phyloP scores from a whole-genome alignment of 768 basidiomycete species.

The Neoboletus subvelutipes region DNA sequence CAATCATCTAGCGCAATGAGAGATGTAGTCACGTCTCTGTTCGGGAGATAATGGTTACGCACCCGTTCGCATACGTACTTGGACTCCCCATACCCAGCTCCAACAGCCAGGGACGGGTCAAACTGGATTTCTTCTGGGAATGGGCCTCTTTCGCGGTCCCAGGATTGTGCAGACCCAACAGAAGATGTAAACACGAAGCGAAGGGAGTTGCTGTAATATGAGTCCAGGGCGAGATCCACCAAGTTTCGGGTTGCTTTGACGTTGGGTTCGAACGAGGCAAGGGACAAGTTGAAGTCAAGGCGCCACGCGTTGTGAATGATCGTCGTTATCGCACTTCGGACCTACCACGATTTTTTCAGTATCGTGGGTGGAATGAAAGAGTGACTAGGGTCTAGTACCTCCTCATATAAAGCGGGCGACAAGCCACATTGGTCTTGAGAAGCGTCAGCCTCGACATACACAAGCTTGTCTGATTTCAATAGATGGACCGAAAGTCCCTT shows the following conservation, averaged over 20 bases:
- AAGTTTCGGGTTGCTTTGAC: constrained; percentile 34
- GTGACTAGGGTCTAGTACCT: constrained; percentile 26
- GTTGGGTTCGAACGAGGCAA: constrained; percentile 38
- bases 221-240: constrained; percentile 35
- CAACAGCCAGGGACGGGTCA: constrained; percentile 29
- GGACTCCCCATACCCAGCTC: constrained; percentile 36
- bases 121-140: constrained; percentile 35
- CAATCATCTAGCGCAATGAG: constrained; percentile 22
- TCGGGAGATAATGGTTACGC: constrained; percentile 16
- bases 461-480: constrained; percentile 33
- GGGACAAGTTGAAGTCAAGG: constrained; percentile 41
- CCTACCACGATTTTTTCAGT: constrained; percentile 1
- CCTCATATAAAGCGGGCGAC: constrained; percentile 21
- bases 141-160: constrained; percentile 21
- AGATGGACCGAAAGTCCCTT: constrained; percentile 31
- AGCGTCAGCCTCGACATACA: constrained; percentile 39
- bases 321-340: constrained; percentile 26
- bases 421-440: constrained; percentile 32
- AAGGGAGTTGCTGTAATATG: constrained; percentile 10
- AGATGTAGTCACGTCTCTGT: too few species aligned
- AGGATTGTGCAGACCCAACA: constrained; percentile 17
- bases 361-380: too few species aligned
- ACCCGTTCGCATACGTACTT: constrained; percentile 41
- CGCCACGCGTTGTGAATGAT: constrained; percentile 26
- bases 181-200: constrained; percentile 31